Conservation (phyloP, 352 stramenopile species). For the Pythium myriotylum region DNA sequence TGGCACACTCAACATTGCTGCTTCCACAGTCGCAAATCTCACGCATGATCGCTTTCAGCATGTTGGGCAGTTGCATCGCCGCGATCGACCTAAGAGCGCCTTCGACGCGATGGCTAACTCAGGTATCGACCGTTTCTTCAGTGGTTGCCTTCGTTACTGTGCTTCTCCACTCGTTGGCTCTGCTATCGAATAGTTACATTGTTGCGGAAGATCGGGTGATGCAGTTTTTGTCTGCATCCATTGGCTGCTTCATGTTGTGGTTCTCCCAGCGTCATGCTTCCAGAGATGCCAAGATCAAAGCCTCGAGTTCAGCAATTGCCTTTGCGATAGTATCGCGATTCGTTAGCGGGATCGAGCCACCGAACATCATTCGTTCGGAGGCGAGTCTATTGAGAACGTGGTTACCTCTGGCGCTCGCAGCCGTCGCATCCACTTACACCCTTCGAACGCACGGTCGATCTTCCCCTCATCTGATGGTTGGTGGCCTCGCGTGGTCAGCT, state of each 20-base stretch:
- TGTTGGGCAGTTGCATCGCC: slow-evolving; percentile 1
- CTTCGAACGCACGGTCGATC: background rate
- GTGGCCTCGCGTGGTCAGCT: background rate
- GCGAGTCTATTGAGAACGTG: slow-evolving; percentile 39
- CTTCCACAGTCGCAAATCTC: background rate
- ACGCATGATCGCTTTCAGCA: slow-evolving; percentile 2
- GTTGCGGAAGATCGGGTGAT: slow-evolving; percentile 74
- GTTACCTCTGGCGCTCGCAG: slow-evolving; percentile 30
- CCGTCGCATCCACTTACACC: background rate
- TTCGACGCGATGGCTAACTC: no score
- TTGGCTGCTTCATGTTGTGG: slow-evolving; percentile 48
- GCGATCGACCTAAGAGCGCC: no score
- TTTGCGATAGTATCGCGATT: slow-evolving; percentile 53
- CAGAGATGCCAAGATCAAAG: background rate
- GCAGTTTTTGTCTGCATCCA: slow-evolving; percentile 64
- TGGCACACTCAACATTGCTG: background rate
- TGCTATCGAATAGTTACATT: slow-evolving; percentile 89
- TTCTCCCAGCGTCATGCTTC: slow-evolving; percentile 22
- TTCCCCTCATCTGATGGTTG: background rate
- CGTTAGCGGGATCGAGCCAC: slow-evolving; percentile 46
- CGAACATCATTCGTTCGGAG: slow-evolving; percentile 74
- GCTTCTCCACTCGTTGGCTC: slow-evolving; percentile 59
- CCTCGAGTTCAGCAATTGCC: slow-evolving; percentile 19
- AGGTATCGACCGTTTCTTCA: background rate
- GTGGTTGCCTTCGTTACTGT: slow-evolving; percentile 45